A percentile compares a stretch with the other conserved stretches of the same genome.
Evolutionary conservation across 306 rosid genomes (phyloP).

Genomic region (Pachyrhizus erosus): DNA sequence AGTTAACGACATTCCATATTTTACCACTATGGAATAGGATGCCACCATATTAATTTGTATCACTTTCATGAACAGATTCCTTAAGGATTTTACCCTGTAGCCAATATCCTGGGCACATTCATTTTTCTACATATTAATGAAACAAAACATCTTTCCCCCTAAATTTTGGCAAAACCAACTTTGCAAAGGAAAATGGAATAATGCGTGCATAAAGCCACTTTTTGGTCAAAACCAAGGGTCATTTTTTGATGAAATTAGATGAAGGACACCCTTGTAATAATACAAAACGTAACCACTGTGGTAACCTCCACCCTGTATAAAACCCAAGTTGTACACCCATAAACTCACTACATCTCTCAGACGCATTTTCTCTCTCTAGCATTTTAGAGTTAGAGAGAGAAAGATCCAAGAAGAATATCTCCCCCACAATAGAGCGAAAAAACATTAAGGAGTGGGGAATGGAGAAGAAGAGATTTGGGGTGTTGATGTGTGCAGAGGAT

Average conservation of each 20-base stretch:
- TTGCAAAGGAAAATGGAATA: background rate
- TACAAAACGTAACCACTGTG: background rate
- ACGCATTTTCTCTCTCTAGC: slow-evolving; percentile 39
- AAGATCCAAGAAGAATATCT: background rate
- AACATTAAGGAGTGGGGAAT: too few species aligned
- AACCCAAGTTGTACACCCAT: background rate
- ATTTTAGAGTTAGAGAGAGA: slow-evolving; percentile 43
- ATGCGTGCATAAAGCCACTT: background rate
- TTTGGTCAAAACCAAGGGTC: background rate
- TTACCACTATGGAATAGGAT: background rate
- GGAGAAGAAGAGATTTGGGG: slow-evolving; percentile 57
- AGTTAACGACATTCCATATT: background rate
- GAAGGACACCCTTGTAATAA: slow-evolving; percentile 27
- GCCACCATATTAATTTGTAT: background rate
- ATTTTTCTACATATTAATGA: background rate
- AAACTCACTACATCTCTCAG: background rate
- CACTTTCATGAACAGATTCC: slow-evolving; percentile 41
- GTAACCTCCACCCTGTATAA: slow-evolving; percentile 28
- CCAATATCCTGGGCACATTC: slow-evolving; percentile 30
- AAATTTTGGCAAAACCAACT: background rate
- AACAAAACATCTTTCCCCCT: background rate
- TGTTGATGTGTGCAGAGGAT: slow-evolving; percentile 85
- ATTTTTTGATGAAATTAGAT: background rate
- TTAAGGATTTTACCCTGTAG: background rate
- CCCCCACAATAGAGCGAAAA: too few species aligned